Conservation (phyloP, 495 filamentous ascomycete genomes). For the Neurospora sp. region DNA sequence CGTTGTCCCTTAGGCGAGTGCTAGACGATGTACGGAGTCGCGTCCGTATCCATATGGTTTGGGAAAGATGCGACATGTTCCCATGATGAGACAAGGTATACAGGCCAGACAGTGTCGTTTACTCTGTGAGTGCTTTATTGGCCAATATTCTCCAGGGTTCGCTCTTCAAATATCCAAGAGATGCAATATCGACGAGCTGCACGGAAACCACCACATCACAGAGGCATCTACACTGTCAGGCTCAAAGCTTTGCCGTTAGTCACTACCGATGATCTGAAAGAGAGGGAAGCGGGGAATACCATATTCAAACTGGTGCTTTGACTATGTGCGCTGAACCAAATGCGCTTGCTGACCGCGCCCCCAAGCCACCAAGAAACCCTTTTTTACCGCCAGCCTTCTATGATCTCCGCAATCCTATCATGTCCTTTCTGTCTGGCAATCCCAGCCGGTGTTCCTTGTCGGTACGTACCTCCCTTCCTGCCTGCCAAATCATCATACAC, state of each 20-base stretch:
- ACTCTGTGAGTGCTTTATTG: neutral
- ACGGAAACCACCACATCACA: neutral
- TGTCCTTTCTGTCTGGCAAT: slow-evolving; percentile 7
- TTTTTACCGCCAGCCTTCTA: slow-evolving; percentile 4
- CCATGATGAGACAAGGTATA: neutral
- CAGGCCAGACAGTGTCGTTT: neutral
- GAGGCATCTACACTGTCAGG: neutral
- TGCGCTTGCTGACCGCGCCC: neutral
- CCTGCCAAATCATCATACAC: slow-evolving; percentile 4
- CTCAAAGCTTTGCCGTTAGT: neutral
- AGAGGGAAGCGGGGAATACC: neutral
- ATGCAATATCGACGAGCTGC: neutral
- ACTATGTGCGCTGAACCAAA: neutral
- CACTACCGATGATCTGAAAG: neutral
- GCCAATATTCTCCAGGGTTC: neutral
- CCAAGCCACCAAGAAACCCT: neutral
- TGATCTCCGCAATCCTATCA: neutral
- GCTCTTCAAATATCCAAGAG: neutral
- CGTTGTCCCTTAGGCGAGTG: neutral
- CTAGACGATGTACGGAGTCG: neutral
- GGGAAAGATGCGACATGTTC: neutral
- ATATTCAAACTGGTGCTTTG: neutral
- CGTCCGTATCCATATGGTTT: neutral
- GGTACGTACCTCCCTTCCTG: neutral
- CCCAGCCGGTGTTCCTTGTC: slow-evolving; percentile 9